Base-by-base conservation (phyloP, 441 rosid species). In the Pelargonium cotyledonis region DNA sequence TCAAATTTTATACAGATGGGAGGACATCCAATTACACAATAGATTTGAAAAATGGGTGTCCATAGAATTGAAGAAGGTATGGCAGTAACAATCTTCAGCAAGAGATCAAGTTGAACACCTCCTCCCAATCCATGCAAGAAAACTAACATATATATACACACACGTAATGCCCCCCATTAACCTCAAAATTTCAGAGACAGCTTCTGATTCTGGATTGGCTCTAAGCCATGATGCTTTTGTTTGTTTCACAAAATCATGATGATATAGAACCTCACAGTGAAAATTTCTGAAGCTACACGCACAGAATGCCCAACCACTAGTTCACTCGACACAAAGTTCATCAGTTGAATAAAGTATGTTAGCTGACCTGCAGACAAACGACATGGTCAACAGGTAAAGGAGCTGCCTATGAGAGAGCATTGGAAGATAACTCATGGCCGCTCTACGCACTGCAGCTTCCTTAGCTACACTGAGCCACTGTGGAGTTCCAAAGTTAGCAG, bases 331-430 rank as follows among this genome's bases (percentile, higher is more conserved):
- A 61, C 10, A 12, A 2, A 18, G 41, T 61, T 61, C 57, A 26
- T 40, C 35, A 68, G 40, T 68, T 76, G 75, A 65, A 58, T 73
- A 65, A 58, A 49, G 67, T 58, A 67, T 60, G 60, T 43, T 65
- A 71, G 38, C 87, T 81, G 44, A 89, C 99, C 98, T 96, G 72
- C 92, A 87, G 75, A 87, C 89, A 75, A 96, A 96, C 26, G 99
- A 96, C 97, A 96, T 91, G 15, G 99, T 93, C 88, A 96, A 81
- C 75, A 92, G 89, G 84, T 92, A 96, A 29, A 96, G 79, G 69
- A 96, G 89, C 82, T 96, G 98, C 80, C 91, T 96, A 85, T 96
- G 99, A 63, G 99, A 96, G 77, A 96, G 94, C 99, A 96, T 96
- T 55, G 99, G 99, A 73, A 93, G 96, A 87, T 91, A 96, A 85